Percentiles rank a stretch among this genome's conserved stretches.
These are phyloP conservation scores for Sporisorium sorghi DNA, from an alignment of 1,284 basidiomycete species.

Conservation along the genomic window DNA sequence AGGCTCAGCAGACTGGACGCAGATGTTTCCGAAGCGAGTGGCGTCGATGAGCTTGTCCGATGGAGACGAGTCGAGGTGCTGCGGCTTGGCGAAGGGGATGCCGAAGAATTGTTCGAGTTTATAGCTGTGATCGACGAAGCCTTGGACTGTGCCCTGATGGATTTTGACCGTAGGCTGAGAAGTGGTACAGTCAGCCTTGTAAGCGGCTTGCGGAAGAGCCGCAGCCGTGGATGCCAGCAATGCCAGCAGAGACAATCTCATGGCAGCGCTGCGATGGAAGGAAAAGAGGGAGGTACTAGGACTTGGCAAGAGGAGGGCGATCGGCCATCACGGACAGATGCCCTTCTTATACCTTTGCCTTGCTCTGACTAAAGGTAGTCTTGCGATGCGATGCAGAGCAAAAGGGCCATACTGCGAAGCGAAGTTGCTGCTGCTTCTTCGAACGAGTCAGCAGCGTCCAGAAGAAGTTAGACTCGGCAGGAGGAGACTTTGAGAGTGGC, in stretches of 20 bases:
- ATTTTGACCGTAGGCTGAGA: constrained; percentile 29
- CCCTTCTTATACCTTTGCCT: constrained; percentile 12
- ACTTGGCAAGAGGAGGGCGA: neutral
- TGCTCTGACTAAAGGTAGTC: neutral
- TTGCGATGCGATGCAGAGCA: neutral
- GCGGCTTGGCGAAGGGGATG: constrained; percentile 48
- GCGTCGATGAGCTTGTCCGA: constrained; percentile 34
- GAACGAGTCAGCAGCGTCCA: neutral
- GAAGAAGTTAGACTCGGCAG: too few species aligned
- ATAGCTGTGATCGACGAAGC: constrained; percentile 21
- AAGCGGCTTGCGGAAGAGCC: constrained; percentile 14
- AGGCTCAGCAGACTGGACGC: constrained; percentile 21
- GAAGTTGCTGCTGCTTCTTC: neutral
- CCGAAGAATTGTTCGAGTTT: constrained; percentile 44
- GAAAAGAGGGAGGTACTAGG: neutral
- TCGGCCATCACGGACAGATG: neutral
- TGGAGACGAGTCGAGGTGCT: constrained; percentile 15
- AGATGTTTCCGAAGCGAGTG: constrained; percentile 34
- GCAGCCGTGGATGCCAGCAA: constrained; percentile 12
- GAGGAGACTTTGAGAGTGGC: too few species aligned
- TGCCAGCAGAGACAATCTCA: constrained; percentile 5
- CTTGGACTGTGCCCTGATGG: constrained; percentile 31
- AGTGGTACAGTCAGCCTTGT: neutral
- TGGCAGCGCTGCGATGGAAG: neutral
- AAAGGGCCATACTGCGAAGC: neutral